Evolutionary conservation across 1,284 basidiomycete species (phyloP), one percentile per base, ranked within the genome.

Genomic region (Malassezia globosa): DNA sequence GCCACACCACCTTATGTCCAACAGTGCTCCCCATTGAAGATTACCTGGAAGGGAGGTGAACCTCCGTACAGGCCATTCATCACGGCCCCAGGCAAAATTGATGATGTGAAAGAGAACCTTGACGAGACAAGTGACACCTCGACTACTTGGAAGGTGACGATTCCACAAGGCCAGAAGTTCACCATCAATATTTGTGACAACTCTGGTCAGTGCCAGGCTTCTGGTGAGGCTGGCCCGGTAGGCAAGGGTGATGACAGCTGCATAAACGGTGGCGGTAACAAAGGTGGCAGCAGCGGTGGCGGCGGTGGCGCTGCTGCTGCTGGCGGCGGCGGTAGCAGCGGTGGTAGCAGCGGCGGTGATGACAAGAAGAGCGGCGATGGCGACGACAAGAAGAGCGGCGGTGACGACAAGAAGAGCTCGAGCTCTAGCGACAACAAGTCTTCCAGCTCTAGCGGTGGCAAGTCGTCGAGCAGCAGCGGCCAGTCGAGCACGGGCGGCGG

Each of bases 1-100:
- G 42, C 43, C 56, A 61, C 59, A 7, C 56, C 59, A 8, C 3
- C 19, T 14, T 10, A 31, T 18, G 40, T 55, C 27, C 27, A 47
- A 11, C 47, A 56, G 48, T 61, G 59, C 56, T 47, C 54, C 46
- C 56, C 56, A 44, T 10, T 47, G 13, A 11, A 40, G 16, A 39
- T 61, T 31, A 41, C 36, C 21, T 61, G 56, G 56, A 22, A 11
- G 16, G 59, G 59, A 23, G 57, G 55, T 29, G 7, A 39, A 19
- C 37, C 44, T 11, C 57, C 57, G 19, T 59, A 51, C 57, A 44
- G n/a, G 47, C 50, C 49, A 10, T 25, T 16, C 18, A 42, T 51
- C 46, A 54, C 57, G 14, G 13, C 24, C 16, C 27, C 37, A 6
- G 55, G 57, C 19, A 19, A 46, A 25, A 18, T 25, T 2, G 7